phyloP scores from a whole-genome alignment of 768 basidiomycete genomes.

The Xerocomellus amylosporus region DNA sequence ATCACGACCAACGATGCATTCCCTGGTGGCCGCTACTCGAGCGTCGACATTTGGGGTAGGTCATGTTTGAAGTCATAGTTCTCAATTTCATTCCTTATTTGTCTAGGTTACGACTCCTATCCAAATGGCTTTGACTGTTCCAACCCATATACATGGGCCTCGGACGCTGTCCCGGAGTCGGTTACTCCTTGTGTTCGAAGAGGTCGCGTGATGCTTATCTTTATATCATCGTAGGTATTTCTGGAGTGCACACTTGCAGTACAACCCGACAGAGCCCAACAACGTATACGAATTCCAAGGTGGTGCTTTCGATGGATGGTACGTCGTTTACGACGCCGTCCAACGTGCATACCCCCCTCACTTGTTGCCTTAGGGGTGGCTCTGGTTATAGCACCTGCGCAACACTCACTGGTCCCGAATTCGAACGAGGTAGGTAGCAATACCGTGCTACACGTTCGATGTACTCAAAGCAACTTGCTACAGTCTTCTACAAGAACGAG shows the following conservation, averaged over 20 bases:
- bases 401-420: conserved; percentile 23
- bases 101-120: conserved; percentile 32
- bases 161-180: conserved; percentile 42
- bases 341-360: not conserved
- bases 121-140: conserved; percentile 56
- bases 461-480: conserved; percentile 1
- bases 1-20: conserved; percentile 47
- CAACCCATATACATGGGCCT: conserved; percentile 43
- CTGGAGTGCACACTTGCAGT: conserved; percentile 39
- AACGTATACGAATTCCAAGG: conserved; percentile 33
- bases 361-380: conserved; percentile 19
- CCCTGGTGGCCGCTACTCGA: conserved; percentile 45
- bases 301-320: conserved; percentile 54
- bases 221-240: conserved; percentile 19
- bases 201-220: not conserved
- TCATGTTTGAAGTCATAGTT: not conserved
- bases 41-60: conserved; percentile 48
- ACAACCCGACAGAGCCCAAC: conserved; percentile 23
- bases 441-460: not conserved
- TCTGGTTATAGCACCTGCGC: conserved; percentile 21
- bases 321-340: conserved; percentile 33
- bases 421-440: conserved; percentile 20
- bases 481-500: conserved; percentile 24
- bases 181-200: not conserved
- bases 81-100: not conserved